Conservation (phyloP, 139 green algal species). For the Zygnema circumcarinatum region DNA sequence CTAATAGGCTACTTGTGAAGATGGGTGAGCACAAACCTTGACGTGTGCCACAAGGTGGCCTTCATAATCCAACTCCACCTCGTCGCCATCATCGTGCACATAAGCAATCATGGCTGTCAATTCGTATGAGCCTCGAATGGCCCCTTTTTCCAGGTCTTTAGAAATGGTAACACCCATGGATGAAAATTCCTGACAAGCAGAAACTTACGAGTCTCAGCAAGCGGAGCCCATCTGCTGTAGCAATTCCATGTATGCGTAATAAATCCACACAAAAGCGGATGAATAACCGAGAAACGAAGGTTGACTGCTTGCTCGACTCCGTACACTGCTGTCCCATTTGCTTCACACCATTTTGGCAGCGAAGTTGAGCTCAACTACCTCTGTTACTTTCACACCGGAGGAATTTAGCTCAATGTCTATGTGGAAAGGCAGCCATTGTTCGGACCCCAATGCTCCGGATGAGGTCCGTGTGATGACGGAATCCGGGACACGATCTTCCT, state of each 20-base stretch:
- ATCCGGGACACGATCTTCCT: neutral
- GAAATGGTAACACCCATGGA: neutral
- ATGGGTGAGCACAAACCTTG: slow-evolving; percentile 59
- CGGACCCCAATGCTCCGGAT: neutral
- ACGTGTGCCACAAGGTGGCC: slow-evolving; percentile 83
- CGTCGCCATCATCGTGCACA: slow-evolving; percentile 70
- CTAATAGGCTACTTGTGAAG: too few species aligned
- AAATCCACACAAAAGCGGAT: too few species aligned
- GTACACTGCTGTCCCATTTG: too few species aligned
- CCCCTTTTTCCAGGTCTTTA: neutral
- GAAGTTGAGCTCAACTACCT: slow-evolving; percentile 36
- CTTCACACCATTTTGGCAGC: too few species aligned
- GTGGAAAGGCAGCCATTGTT: slow-evolving; percentile 61
- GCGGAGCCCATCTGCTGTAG: too few species aligned
- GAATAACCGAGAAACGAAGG: too few species aligned
- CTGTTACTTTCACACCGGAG: slow-evolving; percentile 28
- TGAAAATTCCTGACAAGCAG: neutral
- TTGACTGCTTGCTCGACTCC: too few species aligned
- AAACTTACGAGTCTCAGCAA: neutral
- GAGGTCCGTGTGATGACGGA: slow-evolving; percentile 10
- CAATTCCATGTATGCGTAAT: too few species aligned
- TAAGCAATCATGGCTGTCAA: slow-evolving; percentile 78
- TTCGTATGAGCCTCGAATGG: slow-evolving; percentile 66
- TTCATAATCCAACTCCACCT: slow-evolving; percentile 47
- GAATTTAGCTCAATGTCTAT: slow-evolving; percentile 49